Conservation (phyloP, 805 yeast species). For the Candida fluviatilis region DNA sequence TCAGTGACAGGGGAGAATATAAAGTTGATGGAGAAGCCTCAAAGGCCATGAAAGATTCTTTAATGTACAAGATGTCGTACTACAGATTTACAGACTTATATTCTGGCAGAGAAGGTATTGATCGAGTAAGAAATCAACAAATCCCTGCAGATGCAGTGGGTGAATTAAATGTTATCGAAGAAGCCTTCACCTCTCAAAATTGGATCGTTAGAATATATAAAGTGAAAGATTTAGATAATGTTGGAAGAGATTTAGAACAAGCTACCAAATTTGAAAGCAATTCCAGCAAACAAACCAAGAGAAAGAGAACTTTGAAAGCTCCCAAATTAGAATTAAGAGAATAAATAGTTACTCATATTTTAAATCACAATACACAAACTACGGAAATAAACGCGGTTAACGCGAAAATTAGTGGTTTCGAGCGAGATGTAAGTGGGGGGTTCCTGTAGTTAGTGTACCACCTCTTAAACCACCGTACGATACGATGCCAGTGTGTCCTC, state of each 20-base stretch:
- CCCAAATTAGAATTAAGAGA: slow-evolving; percentile 53
- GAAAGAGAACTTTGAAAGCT: slow-evolving; percentile 43
- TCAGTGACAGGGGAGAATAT: slow-evolving; percentile 84
- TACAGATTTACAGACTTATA: slow-evolving; percentile 77
- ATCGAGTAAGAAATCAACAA: slow-evolving; percentile 84
- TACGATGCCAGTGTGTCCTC: too few relatives aligned
- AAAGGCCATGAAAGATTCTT: slow-evolving; percentile 77
- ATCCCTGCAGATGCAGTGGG: slow-evolving; percentile 49
- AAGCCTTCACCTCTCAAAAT: slow-evolving; percentile 91
- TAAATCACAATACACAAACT: too few relatives aligned
- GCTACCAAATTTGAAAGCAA: slow-evolving; percentile 49
- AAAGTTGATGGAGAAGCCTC: slow-evolving; percentile 81
- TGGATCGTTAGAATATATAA: slow-evolving; percentile 95
- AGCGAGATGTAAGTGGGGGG: too few relatives aligned
- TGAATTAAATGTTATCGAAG: slow-evolving; percentile 75
- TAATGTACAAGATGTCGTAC: slow-evolving; percentile 93
- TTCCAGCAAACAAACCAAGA: slow-evolving; percentile 30
- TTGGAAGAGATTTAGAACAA: slow-evolving; percentile 73
- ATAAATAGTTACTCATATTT: too few relatives aligned
- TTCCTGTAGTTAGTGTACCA: too few relatives aligned
- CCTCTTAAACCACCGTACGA: too few relatives aligned
- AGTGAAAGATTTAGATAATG: slow-evolving; percentile 81
- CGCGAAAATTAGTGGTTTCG: too few relatives aligned
- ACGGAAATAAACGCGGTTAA: too few relatives aligned
- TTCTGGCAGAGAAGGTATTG: slow-evolving; percentile 59